Evolutionary conservation across 78 protist species (phyloP), one percentile per base, ranked within the genome.

Genomic region (Dictyostelium firmibasis): DNA sequence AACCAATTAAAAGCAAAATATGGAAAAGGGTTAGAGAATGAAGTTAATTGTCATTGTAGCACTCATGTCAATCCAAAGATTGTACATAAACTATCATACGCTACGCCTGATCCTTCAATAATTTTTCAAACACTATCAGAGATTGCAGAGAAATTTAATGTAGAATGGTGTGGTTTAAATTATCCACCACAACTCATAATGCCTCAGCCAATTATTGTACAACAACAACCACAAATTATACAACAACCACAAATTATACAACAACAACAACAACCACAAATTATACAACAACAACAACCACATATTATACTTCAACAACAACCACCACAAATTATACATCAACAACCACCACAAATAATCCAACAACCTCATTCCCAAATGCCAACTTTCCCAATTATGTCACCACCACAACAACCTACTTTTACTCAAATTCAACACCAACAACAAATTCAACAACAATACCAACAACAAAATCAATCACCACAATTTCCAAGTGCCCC

Each of bases 41-140:
- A 85, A 27, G 92, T 60, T 7, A 92, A 81, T 81, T 85, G 92
- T 50, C 70, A 85, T 6, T 79, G 92, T 29, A 57, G 79, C 1
- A 77, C 81, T 25, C 53, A 62, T 82, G 96, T 92, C 3, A 92
- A 92, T 60, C 87, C 96, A 83, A 83, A 86, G 47, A 92, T 92
- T 74, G 92, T 83, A 11, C 72, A 85, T 35, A 92, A 92, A 82
- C n/a, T 92, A 70, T 25, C 62, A 8, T 70, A 70, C 6, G 85
- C 27, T 3, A 53, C 86, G 29, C 96, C 96, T 29, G 96, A 92
- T 41, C 91, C 91, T 81, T 75, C 83, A 41, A 35, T 92, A 10
- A 53, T 92, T 8, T 92, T 86, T 50, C 91, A 92, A 57, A 7
- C 79, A 50, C 81, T 92, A 18, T 43, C 76, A 33, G 91, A 85